Percentiles rank a stretch among this genome's conserved stretches.
phyloP scores from a whole-genome alignment of 2,329 filamentous ascomycete species.

The Colletotrichum sp. region DNA sequence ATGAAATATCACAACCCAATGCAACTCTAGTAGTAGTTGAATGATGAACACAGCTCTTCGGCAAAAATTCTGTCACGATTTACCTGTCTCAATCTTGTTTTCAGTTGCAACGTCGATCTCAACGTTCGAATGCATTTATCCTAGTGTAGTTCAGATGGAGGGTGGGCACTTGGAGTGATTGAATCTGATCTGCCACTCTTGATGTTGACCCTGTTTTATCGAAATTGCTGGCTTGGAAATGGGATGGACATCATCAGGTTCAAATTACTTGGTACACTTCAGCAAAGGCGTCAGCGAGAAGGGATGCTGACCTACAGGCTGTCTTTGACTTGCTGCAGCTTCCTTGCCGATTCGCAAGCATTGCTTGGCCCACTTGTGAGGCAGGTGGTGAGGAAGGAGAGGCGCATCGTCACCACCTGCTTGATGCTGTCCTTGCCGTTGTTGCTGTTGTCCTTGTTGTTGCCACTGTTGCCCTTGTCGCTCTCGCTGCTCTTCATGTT shows the following conservation, averaged over 20 bases:
- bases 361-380: not conserved
- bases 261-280: not conserved
- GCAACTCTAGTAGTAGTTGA: not conserved
- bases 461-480: not conserved
- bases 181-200: not conserved
- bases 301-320: not conserved
- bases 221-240: not conserved
- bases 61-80: fast-evolving
- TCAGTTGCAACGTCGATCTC: not conserved
- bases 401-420: not conserved
- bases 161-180: not conserved
- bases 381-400: not conserved
- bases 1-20: not conserved
- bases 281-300: not conserved
- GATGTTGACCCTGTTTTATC: not conserved
- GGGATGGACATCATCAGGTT: not conserved
- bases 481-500: not conserved
- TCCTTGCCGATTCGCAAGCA: not conserved
- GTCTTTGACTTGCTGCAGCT: not conserved
- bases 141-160: not conserved
- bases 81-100: not conserved
- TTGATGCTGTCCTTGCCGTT: not conserved
- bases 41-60: slow-evolving; percentile 10
- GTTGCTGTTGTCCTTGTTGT: not conserved
- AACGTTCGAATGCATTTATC: fast-evolving